phyloP scores from a whole-genome alignment of 176 grass and related monocot species.

The Carex cristatella region DNA sequence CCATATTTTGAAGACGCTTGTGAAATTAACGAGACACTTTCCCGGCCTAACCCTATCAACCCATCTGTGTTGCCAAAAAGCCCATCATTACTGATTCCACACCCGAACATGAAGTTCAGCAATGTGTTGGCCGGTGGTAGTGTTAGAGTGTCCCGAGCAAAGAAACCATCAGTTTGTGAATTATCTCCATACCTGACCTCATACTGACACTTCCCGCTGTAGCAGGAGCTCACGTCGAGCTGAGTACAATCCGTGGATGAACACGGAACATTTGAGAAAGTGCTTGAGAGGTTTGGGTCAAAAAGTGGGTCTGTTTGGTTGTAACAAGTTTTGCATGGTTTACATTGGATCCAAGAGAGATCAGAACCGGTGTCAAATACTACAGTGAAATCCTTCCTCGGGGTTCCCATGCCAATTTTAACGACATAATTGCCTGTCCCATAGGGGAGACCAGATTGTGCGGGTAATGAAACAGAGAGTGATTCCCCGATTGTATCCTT shows the following conservation, averaged over 20 bases:
- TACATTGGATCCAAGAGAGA: slow-evolving; percentile 84
- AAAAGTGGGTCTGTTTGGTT: slow-evolving; percentile 65
- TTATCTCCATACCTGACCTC: slow-evolving; percentile 59
- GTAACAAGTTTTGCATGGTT: slow-evolving; percentile 53
- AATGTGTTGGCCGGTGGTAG: slow-evolving; percentile 22
- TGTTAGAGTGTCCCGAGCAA: slow-evolving; percentile 60
- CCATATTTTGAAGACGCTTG: slow-evolving; percentile 55
- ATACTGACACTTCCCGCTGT: slow-evolving; percentile 35
- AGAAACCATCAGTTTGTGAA: slow-evolving; percentile 50
- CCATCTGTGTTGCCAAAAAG: slow-evolving; percentile 54
- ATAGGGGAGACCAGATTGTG: slow-evolving; percentile 30
- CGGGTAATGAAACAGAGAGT: slow-evolving; percentile 41
- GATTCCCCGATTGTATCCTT: background rate
- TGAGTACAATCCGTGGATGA: slow-evolving; percentile 32
- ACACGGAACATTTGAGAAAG: slow-evolving; percentile 41
- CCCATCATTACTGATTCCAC: slow-evolving; percentile 42
- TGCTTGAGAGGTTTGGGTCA: slow-evolving; percentile 51
- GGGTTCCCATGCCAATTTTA: slow-evolving; percentile 61
- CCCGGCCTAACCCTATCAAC: slow-evolving; percentile 58
- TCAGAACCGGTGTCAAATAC: slow-evolving; percentile 88
- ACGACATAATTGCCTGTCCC: slow-evolving; percentile 73
- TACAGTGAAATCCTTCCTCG: slow-evolving; percentile 32
- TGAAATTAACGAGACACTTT: slow-evolving; percentile 50
- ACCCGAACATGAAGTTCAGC: slow-evolving; percentile 59
- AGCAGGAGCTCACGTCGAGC: slow-evolving; percentile 32